Evolutionary conservation across 805 yeast species (phyloP).

Genomic region (Hanseniaspora taiwanica): DNA sequence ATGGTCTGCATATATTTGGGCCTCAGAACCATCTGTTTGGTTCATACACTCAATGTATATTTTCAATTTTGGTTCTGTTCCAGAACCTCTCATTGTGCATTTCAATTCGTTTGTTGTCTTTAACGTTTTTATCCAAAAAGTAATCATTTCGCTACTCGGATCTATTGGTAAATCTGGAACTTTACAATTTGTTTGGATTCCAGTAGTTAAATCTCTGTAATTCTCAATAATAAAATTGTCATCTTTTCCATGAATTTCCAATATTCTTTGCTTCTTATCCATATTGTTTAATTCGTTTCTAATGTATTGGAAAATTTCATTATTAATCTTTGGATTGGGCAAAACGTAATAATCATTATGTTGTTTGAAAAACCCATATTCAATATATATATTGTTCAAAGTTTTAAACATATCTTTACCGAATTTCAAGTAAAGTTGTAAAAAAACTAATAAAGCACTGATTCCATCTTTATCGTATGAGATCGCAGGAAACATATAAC

Average conservation of each 20-base stretch:
- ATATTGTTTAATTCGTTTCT: slow-evolving; percentile 33
- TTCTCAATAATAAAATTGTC: slow-evolving; percentile 32
- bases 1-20: slow-evolving; percentile 37
- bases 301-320: slow-evolving; percentile 40
- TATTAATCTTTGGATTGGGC: slow-evolving; percentile 38
- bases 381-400: slow-evolving; percentile 42
- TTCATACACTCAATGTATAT: slow-evolving; percentile 56
- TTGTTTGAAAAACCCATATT: slow-evolving; percentile 73
- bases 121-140: slow-evolving; percentile 33
- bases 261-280: no score
- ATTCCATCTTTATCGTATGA: slow-evolving; percentile 87
- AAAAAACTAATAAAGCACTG: slow-evolving; percentile 60
- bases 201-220: slow-evolving; percentile 79
- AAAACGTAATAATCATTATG: slow-evolving; percentile 77
- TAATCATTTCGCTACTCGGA: slow-evolving; percentile 73
- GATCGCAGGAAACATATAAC: slow-evolving; percentile 74
- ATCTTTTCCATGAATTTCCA: no score
- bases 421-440: slow-evolving; percentile 55
- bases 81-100: slow-evolving; percentile 84
- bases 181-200: slow-evolving; percentile 45
- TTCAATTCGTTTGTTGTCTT: slow-evolving; percentile 14
- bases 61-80: slow-evolving; percentile 91
- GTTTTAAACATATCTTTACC: slow-evolving; percentile 25
- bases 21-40: slow-evolving; percentile 32
- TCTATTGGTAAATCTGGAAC: slow-evolving; percentile 61